Conservation (phyloP, 305 asterid species). For the Fraxinus baroniana region DNA sequence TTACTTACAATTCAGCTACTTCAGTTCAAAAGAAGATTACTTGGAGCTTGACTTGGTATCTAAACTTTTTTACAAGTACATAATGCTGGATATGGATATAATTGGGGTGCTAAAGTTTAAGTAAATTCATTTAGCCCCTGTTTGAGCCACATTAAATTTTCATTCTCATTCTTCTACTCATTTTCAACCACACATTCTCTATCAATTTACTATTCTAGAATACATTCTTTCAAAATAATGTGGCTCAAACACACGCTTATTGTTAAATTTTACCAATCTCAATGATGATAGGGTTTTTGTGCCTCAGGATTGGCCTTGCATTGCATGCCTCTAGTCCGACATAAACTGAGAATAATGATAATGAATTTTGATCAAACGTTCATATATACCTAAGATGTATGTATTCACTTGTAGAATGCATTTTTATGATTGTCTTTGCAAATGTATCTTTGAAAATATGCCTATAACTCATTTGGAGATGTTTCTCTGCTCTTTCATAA, state of each 20-base stretch:
- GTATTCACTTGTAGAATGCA: background rate
- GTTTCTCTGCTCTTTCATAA: constrained; percentile 22
- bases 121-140: background rate
- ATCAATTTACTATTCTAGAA: no score
- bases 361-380: background rate
- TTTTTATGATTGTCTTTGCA: background rate
- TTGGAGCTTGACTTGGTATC: background rate
- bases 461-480: constrained; percentile 7
- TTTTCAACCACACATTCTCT: no score
- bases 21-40: background rate
- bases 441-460: constrained; percentile 16
- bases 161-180: no score
- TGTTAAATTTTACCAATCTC: background rate
- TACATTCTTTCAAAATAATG: no score
- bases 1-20: background rate
- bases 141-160: no score
- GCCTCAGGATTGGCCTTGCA: background rate
- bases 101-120: background rate
- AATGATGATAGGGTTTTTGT: background rate
- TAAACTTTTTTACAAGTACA: background rate
- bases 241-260: background rate
- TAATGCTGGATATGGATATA: background rate
- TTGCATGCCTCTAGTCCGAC: background rate
- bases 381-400: background rate
- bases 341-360: background rate